Base-by-base conservation (phyloP, 73 alveolate species). In the Paraurostyla sp. region DNA sequence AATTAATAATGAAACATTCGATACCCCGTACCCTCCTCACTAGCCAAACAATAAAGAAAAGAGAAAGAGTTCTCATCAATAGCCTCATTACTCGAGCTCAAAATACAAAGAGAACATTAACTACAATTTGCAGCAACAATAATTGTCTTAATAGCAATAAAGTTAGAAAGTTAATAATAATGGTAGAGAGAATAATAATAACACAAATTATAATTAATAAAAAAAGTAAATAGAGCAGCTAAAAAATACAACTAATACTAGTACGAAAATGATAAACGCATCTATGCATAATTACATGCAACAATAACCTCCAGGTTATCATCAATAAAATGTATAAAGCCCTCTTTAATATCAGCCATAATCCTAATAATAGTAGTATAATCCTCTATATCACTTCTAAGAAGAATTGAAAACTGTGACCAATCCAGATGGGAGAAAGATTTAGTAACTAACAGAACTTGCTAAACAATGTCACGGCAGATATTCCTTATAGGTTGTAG, bases 401-500 rank as follows among this genome's bases (percentile, higher is more conserved):
- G 32, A 73, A 48, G 71, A 50, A 22, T 36, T 73, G 3, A 22
- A 56, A 48, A 56, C 30, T 16, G 42, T 73, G 0, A 48, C 45
- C 35, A 45, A 35, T 15, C 63, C 78, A 51, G 78, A 78, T 51
- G 60, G 48, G 2, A n/a, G 2, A 38, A 54, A 29, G 58, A 54
- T 78, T 51, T n/a, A 50, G 9, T 49, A 78, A 25, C 63, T 78
- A 16, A 78, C 89, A 13, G 59, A 78, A n/a, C 40, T 9, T 78
- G 89, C 89, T 3, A 51, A 54, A 40, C 15, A 9, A 2, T 78
- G 87, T 27, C 87, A 78, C 29, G 45, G 60, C 16, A 20, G 40
- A 52, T 78, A 42, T 41, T 49, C 89, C 0, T 7, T 0, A 20
- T 32, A 51, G 30, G 29, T 54, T 6, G 89, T 52, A 7, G 69